Evolutionary conservation across 352 stramenopile species (phyloP).

Genomic region (Hyphochytrium catenoides): DNA sequence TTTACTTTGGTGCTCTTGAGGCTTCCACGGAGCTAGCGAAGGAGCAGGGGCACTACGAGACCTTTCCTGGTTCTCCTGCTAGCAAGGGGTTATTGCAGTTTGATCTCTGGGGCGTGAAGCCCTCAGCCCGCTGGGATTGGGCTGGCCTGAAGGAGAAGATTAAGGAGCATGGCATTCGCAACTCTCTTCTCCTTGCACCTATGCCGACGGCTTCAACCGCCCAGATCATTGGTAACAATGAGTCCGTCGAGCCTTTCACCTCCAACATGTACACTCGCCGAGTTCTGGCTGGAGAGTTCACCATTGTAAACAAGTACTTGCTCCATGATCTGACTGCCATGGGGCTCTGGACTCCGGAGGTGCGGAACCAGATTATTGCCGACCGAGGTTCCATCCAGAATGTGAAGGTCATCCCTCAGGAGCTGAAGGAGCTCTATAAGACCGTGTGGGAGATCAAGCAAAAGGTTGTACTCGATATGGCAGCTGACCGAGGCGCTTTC

Average conservation of each 20-base stretch:
- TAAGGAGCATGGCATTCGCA: conserved; percentile 81
- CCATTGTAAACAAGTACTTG: conserved; percentile 97
- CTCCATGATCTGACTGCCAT: conserved; percentile 87
- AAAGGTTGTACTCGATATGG: conserved; percentile 87
- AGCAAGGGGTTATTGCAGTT: conserved; percentile 94
- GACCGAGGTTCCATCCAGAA: conserved; percentile 88
- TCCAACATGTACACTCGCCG: conserved; percentile 99
- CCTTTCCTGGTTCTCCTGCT: conserved; percentile 84
- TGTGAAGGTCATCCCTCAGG: conserved; percentile 39
- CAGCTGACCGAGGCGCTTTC: conserved; percentile 90
- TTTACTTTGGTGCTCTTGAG: conserved; percentile 91
- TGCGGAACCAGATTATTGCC: conserved; percentile 96
- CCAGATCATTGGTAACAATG: conserved; percentile 98
- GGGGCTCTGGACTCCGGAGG: conserved; percentile 85
- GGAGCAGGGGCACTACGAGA: conserved; percentile 82
- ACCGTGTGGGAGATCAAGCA: conserved; percentile 99
- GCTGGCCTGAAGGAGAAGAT: conserved; percentile 73
- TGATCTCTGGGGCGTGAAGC: conserved; percentile 92
- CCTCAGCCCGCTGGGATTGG: conserved; percentile 86
- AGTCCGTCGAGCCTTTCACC: conserved; percentile 96
- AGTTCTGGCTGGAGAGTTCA: conserved; percentile 96
- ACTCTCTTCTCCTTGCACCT: conserved; percentile 94
- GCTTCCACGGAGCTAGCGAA: conserved; percentile 85
- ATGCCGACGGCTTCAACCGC: conserved; percentile 98
- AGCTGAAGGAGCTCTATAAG: conserved; percentile 91